Percentiles rank a stretch among this genome's conserved stretches.
Conservation (phyloP, 1,284 basidiomycete species). For the Tranzscheliella williamsii region DNA sequence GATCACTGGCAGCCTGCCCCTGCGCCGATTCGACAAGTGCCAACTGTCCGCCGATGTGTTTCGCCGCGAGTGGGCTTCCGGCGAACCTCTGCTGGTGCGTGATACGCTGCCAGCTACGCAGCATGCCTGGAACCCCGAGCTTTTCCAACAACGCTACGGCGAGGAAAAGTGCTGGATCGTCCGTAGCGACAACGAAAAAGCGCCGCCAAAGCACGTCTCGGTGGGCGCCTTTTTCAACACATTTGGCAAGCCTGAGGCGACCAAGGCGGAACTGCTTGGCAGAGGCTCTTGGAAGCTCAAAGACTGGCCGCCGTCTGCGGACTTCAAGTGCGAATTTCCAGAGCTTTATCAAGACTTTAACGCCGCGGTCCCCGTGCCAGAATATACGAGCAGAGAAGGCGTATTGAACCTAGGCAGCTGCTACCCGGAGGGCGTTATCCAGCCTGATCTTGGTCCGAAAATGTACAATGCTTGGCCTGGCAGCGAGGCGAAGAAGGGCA, state of each 20-base stretch:
- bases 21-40: constrained; percentile 10
- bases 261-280: constrained; percentile 61
- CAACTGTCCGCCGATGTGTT: constrained; percentile 14
- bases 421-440: constrained; percentile 79
- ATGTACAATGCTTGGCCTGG: constrained; percentile 64
- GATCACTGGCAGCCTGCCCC: constrained; percentile 10
- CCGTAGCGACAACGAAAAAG: constrained; percentile 63
- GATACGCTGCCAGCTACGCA: constrained; percentile 18
- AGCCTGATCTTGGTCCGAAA: constrained; percentile 81
- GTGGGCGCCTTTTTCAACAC: constrained; percentile 78
- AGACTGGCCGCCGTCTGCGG: constrained; percentile 87
- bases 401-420: constrained; percentile 79
- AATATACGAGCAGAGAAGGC: constrained; percentile 84
- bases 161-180: constrained; percentile 71
- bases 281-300: constrained; percentile 75
- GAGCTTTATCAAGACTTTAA: constrained; percentile 86
- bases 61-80: constrained; percentile 28
- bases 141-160: constrained; percentile 69
- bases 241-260: constrained; percentile 72
- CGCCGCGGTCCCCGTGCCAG: constrained; percentile 78
- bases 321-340: constrained; percentile 81
- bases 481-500: constrained; percentile 66
- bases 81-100: constrained; percentile 44
- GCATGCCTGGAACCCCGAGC: constrained; percentile 74
- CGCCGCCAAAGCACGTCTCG: constrained; percentile 67